Evolutionary conservation across 2,329 filamentous ascomycete species (phyloP).

Genomic region (Dryadomyces quercus-mongolicae): DNA sequence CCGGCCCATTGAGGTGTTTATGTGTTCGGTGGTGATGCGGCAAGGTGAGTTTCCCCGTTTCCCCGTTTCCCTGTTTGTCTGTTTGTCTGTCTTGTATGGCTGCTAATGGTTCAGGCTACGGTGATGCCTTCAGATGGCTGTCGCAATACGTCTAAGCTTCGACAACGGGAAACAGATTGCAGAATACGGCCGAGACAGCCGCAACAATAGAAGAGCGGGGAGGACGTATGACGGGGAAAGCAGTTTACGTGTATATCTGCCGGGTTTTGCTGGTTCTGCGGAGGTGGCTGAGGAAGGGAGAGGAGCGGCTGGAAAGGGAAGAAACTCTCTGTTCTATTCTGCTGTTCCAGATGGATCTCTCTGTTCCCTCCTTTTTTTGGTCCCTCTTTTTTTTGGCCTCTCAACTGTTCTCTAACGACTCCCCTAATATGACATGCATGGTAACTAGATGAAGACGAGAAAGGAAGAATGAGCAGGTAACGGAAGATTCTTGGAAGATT

Average conservation of each 20-base stretch:
- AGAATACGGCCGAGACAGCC: not conserved
- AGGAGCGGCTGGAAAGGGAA: too few relatives aligned
- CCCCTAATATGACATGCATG: not conserved
- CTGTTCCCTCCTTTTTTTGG: not conserved
- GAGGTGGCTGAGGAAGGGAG: too few relatives aligned
- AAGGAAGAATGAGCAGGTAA: not conserved
- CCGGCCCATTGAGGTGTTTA: constrained; percentile 91
- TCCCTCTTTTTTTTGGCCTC: not conserved
- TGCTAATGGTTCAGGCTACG: constrained; percentile 47
- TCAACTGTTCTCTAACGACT: not conserved
- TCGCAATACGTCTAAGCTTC: constrained; percentile 68
- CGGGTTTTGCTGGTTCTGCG: too few relatives aligned
- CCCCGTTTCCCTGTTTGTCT: not conserved
- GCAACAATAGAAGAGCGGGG: not conserved
- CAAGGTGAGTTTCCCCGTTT: constrained; percentile 50
- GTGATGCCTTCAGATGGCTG: constrained; percentile 83
- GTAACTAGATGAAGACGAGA: not conserved
- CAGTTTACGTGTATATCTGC: too few relatives aligned
- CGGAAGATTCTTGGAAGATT: not conserved
- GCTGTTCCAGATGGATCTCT: not conserved
- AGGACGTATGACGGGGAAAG: too few relatives aligned
- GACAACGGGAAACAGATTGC: not conserved
- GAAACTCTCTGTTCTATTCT: not conserved
- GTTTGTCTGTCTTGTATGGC: constrained; percentile 9
- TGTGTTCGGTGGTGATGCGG: constrained; percentile 98